phyloP scores from a whole-genome alignment of 2,329 filamentous ascomycete genomes.

The Torrubiella hemipterigena region DNA sequence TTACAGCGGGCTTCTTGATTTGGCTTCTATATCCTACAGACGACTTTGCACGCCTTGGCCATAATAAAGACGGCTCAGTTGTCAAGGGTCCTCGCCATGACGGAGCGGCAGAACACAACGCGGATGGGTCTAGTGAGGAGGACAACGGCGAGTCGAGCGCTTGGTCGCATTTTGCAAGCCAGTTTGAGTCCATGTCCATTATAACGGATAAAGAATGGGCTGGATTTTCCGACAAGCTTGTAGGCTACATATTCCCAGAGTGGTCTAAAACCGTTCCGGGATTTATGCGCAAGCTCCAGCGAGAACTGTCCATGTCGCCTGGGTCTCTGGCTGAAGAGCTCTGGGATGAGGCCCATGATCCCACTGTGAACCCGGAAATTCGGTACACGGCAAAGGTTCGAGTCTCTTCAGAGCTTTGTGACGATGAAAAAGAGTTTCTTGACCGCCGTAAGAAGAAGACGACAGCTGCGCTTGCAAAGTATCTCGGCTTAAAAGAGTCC shows the following conservation, averaged over 20 bases:
- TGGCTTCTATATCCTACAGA: constrained; percentile 32
- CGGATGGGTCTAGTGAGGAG: too few species aligned
- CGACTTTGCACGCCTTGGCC: constrained; percentile 23
- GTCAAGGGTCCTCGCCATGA: background rate
- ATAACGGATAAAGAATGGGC: constrained; percentile 44
- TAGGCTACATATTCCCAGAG: constrained; percentile 63
- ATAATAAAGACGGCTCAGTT: background rate
- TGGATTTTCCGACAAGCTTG: constrained; percentile 44
- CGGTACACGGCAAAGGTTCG: constrained; percentile 69
- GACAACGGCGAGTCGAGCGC: too few species aligned
- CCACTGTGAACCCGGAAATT: constrained; percentile 77
- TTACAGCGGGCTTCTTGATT: constrained; percentile 23
- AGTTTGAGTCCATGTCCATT: constrained; percentile 41
- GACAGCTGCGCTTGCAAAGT: constrained; percentile 64
- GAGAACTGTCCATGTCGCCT: constrained; percentile 75
- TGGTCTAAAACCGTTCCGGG: constrained; percentile 71
- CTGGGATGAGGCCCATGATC: constrained; percentile 82
- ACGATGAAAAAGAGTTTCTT: constrained; percentile 70
- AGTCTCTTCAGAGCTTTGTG: constrained; percentile 68
- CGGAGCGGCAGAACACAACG: too few species aligned
- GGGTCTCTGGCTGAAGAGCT: constrained; percentile 87
- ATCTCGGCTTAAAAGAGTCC: constrained; percentile 64
- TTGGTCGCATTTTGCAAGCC: constrained; percentile 34
- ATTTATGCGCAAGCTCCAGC: constrained; percentile 72
- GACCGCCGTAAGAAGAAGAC: constrained; percentile 56